Evolutionary conservation across 441 rosid genomes (phyloP), one percentile per base, ranked within the genome.

Genomic region (Biscutella laevigata): DNA sequence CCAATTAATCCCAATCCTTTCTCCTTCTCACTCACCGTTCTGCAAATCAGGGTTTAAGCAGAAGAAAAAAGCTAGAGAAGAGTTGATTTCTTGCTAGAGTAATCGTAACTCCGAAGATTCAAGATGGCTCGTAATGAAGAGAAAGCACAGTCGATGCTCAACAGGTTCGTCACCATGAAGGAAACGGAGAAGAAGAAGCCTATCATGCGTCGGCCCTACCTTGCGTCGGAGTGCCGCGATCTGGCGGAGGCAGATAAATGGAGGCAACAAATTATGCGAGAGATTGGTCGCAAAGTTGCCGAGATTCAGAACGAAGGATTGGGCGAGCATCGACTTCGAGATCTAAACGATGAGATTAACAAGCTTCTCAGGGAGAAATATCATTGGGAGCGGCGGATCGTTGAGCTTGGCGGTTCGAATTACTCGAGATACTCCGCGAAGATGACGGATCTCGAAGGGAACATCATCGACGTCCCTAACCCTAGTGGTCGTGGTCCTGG

Each of bases 71-170:
- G 21, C 45, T 33, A 14, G 28, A 37, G 32, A 32, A 53, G 53
- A 34, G 1, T 62, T 41, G 22, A 53, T 10, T 28, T 20, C n/a
- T n/a, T 3, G 17, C 14, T 9, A 1, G 34, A 25, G 57, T 16
- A 59, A 38, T 33, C 45, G 50, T 45, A 66, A 29, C 44, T 44
- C 9, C 0, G 56, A 37, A 38, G 65, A 51, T 40, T 53, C 9
- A 69, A 57, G 26, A 90, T 90, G 98, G 96, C 94, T 36, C 86
- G 95, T 46, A 91, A 88, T 64, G 95, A 88, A 40, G 98, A 85
- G 86, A 91, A 91, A 62, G 98, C 96, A 4, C 98, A 91, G 62
- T 91, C 98, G 22, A 88, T 88, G 98, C 84, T 88, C 41, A 88
- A 91, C 68, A 77, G 98, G 32, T 91, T 76, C 77, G 68, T 85